Evolutionary conservation across 768 basidiomycete species (phyloP).

Genomic region (Naematelia encephala): DNA sequence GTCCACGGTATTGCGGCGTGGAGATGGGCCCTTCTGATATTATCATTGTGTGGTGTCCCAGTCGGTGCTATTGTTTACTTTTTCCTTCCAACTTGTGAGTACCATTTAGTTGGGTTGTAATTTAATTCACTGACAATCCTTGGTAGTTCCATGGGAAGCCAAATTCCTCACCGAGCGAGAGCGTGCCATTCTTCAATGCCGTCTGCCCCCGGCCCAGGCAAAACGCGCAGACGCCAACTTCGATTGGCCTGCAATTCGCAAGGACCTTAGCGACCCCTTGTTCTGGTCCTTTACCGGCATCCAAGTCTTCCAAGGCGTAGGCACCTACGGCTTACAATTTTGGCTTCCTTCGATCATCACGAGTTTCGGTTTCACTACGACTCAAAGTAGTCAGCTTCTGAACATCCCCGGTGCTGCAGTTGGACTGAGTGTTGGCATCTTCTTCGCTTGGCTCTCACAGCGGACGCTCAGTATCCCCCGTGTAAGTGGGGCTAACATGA

Average conservation of each 20-base stretch:
- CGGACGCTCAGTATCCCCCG: no score
- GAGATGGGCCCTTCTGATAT: no score
- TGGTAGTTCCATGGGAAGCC: constrained; percentile 16
- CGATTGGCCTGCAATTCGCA: constrained; percentile 14
- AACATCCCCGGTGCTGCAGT: constrained; percentile 33
- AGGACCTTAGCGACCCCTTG: constrained; percentile 19
- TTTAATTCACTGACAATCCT: no score
- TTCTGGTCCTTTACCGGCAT: constrained; percentile 10
- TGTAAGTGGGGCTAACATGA: no score
- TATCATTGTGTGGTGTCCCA: no score
- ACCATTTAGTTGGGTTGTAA: no score
- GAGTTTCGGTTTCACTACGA: neutral
- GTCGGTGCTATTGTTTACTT: no score
- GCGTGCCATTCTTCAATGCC: constrained; percentile 22
- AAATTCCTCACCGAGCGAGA: constrained; percentile 35
- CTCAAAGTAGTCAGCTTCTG: constrained; percentile 12
- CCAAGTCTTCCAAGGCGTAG: neutral
- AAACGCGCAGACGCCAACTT: constrained; percentile 25
- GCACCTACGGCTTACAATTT: constrained; percentile 14
- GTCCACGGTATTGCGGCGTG: no score
- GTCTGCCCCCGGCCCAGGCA: constrained; percentile 25
- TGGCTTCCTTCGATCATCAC: neutral
- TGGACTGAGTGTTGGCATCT: no score
- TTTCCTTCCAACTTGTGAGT: no score
- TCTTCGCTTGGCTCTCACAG: no score